phyloP scores from a whole-genome alignment of 163 green algal species.

The Scenedesmus sp. region DNA sequence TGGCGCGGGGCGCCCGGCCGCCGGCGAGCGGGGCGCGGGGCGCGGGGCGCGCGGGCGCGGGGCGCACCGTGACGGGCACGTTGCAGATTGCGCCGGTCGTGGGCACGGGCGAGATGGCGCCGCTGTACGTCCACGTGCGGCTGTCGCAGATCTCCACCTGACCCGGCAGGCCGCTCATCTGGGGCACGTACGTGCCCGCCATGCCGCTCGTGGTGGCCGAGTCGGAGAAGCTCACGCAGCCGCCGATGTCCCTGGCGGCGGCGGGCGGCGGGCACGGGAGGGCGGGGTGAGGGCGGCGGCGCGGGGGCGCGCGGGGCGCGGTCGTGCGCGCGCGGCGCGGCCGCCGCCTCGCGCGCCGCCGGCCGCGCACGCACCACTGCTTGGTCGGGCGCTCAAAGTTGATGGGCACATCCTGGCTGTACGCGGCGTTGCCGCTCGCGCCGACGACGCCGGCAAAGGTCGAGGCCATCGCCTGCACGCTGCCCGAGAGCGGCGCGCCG shows the following conservation, averaged over 20 bases:
- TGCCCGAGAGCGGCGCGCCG: background rate
- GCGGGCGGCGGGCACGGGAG: too few species aligned
- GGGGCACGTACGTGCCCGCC: constrained; percentile 5
- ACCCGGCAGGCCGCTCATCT: constrained; percentile 26
- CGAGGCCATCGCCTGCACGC: constrained; percentile 9
- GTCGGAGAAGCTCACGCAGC: constrained; percentile 32
- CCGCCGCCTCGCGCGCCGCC: too few species aligned
- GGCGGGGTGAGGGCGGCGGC: too few species aligned
- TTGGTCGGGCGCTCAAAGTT: constrained; percentile 21
- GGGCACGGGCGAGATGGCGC: constrained; percentile 3
- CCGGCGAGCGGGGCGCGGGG: too few species aligned
- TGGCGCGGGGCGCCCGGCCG: too few species aligned
- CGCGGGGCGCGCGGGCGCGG: too few species aligned
- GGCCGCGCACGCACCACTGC: too few species aligned
- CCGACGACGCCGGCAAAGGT: background rate
- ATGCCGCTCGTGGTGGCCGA: background rate
- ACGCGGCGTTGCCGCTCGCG: constrained; percentile 19
- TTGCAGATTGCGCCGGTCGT: constrained; percentile 8
- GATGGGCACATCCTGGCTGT: background rate
- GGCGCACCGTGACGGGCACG: constrained; percentile 15
- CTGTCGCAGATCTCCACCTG: constrained; percentile 26
- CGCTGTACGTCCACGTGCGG: background rate
- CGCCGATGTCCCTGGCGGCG: constrained; percentile 36
- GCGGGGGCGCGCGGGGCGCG: too few species aligned
- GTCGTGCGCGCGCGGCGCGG: too few species aligned